A percentile compares a stretch with the other conserved stretches of the same genome.
These are phyloP conservation scores for Xylaria scruposa DNA, from an alignment of 495 filamentous ascomycete species.

Conservation along the genomic window DNA sequence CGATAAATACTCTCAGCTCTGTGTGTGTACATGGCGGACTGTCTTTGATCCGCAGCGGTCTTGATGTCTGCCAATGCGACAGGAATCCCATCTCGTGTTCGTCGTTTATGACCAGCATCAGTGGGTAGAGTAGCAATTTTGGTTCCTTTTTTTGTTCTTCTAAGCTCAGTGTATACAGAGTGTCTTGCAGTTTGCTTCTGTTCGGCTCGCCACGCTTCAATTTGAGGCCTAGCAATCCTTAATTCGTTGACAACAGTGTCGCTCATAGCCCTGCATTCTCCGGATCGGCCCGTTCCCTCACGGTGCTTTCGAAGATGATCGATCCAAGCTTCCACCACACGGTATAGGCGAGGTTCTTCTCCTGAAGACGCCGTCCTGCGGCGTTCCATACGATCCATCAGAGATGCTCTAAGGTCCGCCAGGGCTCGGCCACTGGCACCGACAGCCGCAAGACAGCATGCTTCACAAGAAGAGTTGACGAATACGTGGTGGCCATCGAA, in stretches of 20 bases:
- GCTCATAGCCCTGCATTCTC: constrained; percentile 32
- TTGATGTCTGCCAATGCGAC: constrained; percentile 33
- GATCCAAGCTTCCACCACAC: constrained; percentile 53
- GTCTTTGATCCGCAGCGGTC: constrained; percentile 32
- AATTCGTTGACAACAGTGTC: constrained; percentile 28
- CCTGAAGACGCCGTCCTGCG: neutral
- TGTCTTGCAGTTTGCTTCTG: constrained; percentile 26
- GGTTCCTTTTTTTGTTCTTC: constrained; percentile 17
- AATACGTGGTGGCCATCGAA: constrained; percentile 35
- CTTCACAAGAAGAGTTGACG: constrained; percentile 47
- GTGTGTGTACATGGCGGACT: constrained; percentile 18
- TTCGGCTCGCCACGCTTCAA: constrained; percentile 31
- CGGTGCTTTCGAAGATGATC: constrained; percentile 25
- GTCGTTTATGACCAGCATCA: constrained; percentile 14
- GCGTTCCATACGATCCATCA: constrained; percentile 43
- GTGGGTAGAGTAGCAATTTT: constrained; percentile 25
- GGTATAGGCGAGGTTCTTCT: constrained; percentile 37
- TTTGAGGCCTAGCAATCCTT: constrained; percentile 25
- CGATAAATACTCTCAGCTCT: constrained; percentile 32
- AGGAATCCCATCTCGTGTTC: constrained; percentile 38
- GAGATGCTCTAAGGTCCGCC: constrained; percentile 44
- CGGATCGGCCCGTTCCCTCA: constrained; percentile 17
- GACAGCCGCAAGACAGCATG: constrained; percentile 53
- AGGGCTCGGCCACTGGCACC: constrained; percentile 47
- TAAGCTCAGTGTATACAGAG: constrained; percentile 31